Conservation (phyloP, 495 filamentous ascomycete species). For the Penicillium lividum region DNA sequence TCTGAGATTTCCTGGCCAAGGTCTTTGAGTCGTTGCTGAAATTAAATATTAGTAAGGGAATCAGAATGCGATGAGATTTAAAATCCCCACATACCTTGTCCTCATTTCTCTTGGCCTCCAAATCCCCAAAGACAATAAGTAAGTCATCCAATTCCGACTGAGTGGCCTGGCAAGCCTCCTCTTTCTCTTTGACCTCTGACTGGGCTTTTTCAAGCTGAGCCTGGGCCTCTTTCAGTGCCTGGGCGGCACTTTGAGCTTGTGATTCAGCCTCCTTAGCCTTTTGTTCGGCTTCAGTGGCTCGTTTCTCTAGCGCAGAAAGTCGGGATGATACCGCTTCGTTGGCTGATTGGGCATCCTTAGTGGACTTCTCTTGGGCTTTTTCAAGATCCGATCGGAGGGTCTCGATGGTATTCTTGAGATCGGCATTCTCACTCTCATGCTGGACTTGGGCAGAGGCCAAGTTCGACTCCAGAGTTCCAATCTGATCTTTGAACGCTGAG, state of each 20-base stretch:
- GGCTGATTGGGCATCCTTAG: conserved; percentile 59
- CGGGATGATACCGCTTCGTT: conserved; percentile 56
- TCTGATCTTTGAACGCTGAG: conserved; percentile 54
- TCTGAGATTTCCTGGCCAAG: conserved; percentile 76
- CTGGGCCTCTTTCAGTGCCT: conserved; percentile 24
- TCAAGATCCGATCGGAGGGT: conserved; percentile 59
- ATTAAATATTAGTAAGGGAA: background rate
- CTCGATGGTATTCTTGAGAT: conserved; percentile 56
- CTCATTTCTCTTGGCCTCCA: conserved; percentile 79
- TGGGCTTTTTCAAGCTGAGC: conserved; percentile 30
- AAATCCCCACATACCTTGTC: conserved; percentile 66
- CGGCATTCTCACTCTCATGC: conserved; percentile 61
- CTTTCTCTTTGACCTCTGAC: conserved; percentile 49
- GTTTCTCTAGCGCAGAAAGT: conserved; percentile 46
- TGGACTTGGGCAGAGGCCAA: conserved; percentile 54
- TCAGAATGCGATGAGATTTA: background rate
- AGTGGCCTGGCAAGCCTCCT: conserved; percentile 62
- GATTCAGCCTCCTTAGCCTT: conserved; percentile 51
- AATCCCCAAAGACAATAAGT: conserved; percentile 81
- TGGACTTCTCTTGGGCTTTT: conserved; percentile 50
- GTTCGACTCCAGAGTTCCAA: conserved; percentile 55
- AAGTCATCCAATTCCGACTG: conserved; percentile 82
- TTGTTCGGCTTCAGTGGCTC: conserved; percentile 46
- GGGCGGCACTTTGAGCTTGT: conserved; percentile 22
- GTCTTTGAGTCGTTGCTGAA: conserved; percentile 68